Evolutionary conservation across 345 rosid genomes (phyloP), one percentile per base, ranked within the genome.

Genomic region (Gynandropsis gynandra): DNA sequence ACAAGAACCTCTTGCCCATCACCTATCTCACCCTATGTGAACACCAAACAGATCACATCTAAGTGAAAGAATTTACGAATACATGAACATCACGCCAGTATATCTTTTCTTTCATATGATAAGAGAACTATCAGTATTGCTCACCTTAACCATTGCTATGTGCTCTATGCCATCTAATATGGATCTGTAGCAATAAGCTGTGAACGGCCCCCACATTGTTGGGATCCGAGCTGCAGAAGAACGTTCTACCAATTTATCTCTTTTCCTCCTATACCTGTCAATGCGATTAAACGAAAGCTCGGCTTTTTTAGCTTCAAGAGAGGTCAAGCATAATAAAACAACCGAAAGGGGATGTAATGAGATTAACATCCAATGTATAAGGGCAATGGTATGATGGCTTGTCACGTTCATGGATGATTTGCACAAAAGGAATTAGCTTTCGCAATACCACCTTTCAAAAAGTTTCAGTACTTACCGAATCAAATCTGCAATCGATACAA

Each of bases 131-230:
- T 1, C 16, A 45, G 10, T 44, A 31, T 16, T 52, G 38, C 83
- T 75, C 57, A 90, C 98, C 96, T 87, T 90, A 56, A 87, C 98
- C 96, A 90, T 90, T 10, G 98, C 98, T 61, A 90, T 78, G 72
- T 90, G 98, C 72, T 88, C 95, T 40, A 82, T 90, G 44, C 92
- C 96, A 65, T 90, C 98, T 54, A 90, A n/a, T 44, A 73, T 61
- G 4, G 98, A 90, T 63, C 62, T 75, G 54, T 83, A 83, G 60
- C 95, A 90, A 56, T 82, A 72, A 29, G 89, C 92, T 11, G 63
- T 79, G 66, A 90, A 90, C 45, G 87, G 85, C 15, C 96, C 96
- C 98, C 98, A 87, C 83, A 73, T 78, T 42, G 98, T 90, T 0
- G 98, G 98, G 46, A 90, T 72, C 60, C 66, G 62, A 54, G 98